phyloP scores from a whole-genome alignment of 192 early-diverging fungal species.

The Dissophora ornata region DNA sequence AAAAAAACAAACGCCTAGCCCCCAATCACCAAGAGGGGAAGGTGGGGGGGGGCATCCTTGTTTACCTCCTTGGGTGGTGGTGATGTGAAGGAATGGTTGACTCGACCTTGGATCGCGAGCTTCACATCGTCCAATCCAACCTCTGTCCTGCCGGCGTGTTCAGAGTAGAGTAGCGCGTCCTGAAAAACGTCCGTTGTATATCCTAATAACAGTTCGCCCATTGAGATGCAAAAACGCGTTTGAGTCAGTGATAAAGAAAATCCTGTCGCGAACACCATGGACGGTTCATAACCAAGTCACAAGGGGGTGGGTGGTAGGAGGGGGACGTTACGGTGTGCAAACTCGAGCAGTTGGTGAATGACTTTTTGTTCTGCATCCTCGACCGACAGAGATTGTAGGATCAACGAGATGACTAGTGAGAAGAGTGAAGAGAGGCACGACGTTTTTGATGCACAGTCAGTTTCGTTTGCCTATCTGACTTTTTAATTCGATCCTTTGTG shows the following conservation, averaged over 20 bases:
- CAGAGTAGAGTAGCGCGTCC: slow-evolving; percentile 91
- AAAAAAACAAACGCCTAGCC: too few species aligned
- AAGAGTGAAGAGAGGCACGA: not conserved
- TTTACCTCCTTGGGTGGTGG: slow-evolving; percentile 90
- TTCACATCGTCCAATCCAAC: slow-evolving; percentile 88
- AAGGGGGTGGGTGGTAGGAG: slow-evolving; percentile 1
- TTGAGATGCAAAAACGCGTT: too few species aligned
- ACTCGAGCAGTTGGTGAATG: slow-evolving; percentile 92
- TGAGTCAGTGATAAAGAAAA: too few species aligned
- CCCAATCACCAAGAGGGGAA: too few species aligned
- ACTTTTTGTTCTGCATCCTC: slow-evolving; percentile 93
- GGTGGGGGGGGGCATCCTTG: not conserved
- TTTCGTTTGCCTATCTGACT: too few species aligned
- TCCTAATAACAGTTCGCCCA: slow-evolving; percentile 60
- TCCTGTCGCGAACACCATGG: too few species aligned
- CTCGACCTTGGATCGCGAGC: slow-evolving; percentile 91
- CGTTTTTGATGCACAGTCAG: too few species aligned
- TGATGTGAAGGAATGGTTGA: slow-evolving; percentile 89
- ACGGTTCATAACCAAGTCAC: too few species aligned
- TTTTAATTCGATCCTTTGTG: too few species aligned
- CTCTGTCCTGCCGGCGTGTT: slow-evolving; percentile 86
- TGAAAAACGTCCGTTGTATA: slow-evolving; percentile 93
- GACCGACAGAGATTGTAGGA: slow-evolving; percentile 86
- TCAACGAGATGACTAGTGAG: slow-evolving; percentile 80
- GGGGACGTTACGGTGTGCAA: slow-evolving; percentile 89